phyloP scores from a whole-genome alignment of 2,329 filamentous ascomycete genomes.

The Ciborinia camelliae region DNA sequence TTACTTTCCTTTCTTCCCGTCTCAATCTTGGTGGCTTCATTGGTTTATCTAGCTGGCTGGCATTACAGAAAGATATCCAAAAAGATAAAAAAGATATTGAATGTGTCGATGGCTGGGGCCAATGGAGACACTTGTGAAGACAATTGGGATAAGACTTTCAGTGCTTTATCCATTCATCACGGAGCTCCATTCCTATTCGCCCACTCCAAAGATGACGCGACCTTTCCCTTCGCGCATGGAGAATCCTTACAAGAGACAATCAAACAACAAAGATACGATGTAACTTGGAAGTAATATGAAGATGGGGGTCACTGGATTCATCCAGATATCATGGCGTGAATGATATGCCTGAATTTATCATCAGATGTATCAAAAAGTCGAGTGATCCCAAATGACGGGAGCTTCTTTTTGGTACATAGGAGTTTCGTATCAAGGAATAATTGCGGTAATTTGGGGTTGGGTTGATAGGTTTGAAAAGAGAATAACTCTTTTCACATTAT shows the following conservation, averaged over 20 bases:
- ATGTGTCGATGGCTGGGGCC: too few relatives aligned
- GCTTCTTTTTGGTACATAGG: too few relatives aligned
- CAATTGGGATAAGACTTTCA: too few relatives aligned
- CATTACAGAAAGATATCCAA: slow-evolving; percentile 49
- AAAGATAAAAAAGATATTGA: neutral
- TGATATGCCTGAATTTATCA: slow-evolving; percentile 34
- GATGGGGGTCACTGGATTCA: slow-evolving; percentile 47
- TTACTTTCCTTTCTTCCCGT: slow-evolving; percentile 39
- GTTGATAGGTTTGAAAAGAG: too few relatives aligned
- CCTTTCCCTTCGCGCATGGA: slow-evolving; percentile 42
- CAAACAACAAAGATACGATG: slow-evolving; percentile 39
- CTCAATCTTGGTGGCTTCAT: slow-evolving; percentile 40
- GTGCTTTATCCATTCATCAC: neutral
- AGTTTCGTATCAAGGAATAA: too few relatives aligned
- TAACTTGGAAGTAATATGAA: slow-evolving; percentile 44
- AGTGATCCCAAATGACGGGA: too few relatives aligned
- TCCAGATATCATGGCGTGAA: slow-evolving; percentile 42
- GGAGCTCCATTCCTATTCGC: slow-evolving; percentile 45
- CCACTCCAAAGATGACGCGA: slow-evolving; percentile 45
- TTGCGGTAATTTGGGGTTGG: too few relatives aligned
- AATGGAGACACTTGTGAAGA: too few relatives aligned
- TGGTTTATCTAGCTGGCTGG: slow-evolving; percentile 40
- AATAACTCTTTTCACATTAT: too few relatives aligned
- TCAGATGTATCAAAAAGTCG: neutral
- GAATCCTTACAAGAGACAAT: slow-evolving; percentile 39